Conservation (phyloP, 129 eudicot genomes). For the Lactuca saligna region DNA sequence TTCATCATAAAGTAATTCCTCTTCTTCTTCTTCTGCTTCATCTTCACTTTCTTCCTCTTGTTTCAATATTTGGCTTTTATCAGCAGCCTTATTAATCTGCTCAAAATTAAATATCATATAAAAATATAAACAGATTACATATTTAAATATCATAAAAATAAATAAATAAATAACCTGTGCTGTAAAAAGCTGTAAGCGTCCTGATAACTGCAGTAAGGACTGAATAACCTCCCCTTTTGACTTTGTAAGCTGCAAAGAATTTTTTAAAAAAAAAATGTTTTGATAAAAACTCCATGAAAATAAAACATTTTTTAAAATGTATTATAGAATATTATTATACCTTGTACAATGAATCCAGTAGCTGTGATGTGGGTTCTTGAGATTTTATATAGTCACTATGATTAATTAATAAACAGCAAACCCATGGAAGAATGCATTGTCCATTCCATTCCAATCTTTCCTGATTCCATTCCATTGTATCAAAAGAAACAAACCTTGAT, state of each 20-base stretch:
- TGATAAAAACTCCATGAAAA: background rate
- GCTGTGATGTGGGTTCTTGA: slow-evolving; percentile 55
- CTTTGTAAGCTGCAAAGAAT: slow-evolving; percentile 54
- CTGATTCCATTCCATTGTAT: too few species aligned
- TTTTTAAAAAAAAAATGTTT: background rate
- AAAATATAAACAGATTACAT: slow-evolving; percentile 1
- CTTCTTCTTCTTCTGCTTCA: slow-evolving; percentile 82
- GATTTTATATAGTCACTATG: slow-evolving; percentile 53
- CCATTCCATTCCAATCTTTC: slow-evolving; percentile 6
- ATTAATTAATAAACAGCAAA: slow-evolving; percentile 59
- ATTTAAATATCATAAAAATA: background rate
- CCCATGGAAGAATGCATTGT: slow-evolving; percentile 75
- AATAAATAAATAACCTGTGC: slow-evolving; percentile 56
- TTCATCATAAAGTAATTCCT: slow-evolving; percentile 66
- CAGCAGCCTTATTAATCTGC: slow-evolving; percentile 74
- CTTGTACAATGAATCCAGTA: slow-evolving; percentile 71
- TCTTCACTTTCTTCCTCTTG: slow-evolving; percentile 50
- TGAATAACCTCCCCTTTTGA: slow-evolving; percentile 49
- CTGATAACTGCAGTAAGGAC: slow-evolving; percentile 64
- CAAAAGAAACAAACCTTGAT: slow-evolving; percentile 12
- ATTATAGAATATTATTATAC: slow-evolving; percentile 30
- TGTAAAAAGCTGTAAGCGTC: slow-evolving; percentile 82
- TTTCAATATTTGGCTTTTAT: slow-evolving; percentile 39
- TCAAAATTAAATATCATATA: background rate
- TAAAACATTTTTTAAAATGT: background rate